Conservation (phyloP, 2,329 filamentous ascomycete genomes). For the Gnomoniopsis smithogilvyi region DNA sequence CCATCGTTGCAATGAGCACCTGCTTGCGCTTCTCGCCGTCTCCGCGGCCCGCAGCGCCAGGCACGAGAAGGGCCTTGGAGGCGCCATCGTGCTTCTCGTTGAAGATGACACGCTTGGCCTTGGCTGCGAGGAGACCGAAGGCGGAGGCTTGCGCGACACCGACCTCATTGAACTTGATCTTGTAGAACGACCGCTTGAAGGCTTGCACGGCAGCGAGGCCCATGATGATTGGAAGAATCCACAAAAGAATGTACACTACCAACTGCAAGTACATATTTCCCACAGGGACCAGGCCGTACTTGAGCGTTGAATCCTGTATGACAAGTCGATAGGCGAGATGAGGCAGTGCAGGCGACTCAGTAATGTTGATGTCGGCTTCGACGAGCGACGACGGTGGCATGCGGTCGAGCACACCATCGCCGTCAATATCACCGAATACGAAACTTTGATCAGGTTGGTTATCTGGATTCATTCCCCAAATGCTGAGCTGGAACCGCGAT, state of each 20-base stretch:
- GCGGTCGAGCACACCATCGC: conserved; percentile 58
- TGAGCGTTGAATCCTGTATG: conserved; percentile 50
- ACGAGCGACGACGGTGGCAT: conserved; percentile 56
- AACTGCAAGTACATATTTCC: conserved; percentile 53
- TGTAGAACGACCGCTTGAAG: conserved; percentile 54
- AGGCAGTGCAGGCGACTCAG: conserved; percentile 47
- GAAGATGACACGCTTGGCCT: conserved; percentile 14
- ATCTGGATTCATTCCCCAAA: conserved; percentile 63
- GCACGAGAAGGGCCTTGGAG: conserved; percentile 28
- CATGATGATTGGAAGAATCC: conserved; percentile 48
- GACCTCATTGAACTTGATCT: conserved; percentile 43
- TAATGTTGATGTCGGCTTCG: conserved; percentile 54
- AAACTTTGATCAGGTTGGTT: conserved; percentile 57
- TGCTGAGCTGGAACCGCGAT: conserved; percentile 55
- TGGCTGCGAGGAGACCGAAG: conserved; percentile 22
- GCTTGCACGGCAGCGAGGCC: conserved; percentile 47
- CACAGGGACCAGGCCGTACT: conserved; percentile 49
- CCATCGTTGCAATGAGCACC: conserved; percentile 34
- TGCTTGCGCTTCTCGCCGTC: conserved; percentile 22
- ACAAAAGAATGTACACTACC: conserved; percentile 49
- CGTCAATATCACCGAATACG: conserved; percentile 57
- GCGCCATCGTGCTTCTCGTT: conserved; percentile 45
- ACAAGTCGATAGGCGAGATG: conserved; percentile 52
- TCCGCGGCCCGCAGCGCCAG: conserved; percentile 2
- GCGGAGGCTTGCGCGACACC: conserved; percentile 14